Evolutionary conservation across 177 flowering plant species (phyloP), one percentile per base, ranked within the genome.

Genomic region (Vitis hybrid): DNA sequence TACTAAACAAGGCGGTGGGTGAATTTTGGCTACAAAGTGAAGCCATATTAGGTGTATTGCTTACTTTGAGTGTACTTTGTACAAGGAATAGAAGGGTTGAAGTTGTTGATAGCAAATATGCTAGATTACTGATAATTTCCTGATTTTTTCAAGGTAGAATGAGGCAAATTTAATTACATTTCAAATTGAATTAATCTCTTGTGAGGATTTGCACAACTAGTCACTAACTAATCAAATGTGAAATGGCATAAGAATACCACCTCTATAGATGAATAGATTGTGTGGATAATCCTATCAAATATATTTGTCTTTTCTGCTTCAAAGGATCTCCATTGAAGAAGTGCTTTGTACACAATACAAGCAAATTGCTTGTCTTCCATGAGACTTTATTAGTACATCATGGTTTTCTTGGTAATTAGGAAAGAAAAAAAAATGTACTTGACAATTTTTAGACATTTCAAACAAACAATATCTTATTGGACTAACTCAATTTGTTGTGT

Each of bases 251-350:
- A 9, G 47, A 11, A 2, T 67, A 55, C 56, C 81, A 82, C 97
- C 90, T 89, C 92, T 11, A 85, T 72, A 44, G 89, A 83, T 68
- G 86, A 75, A 66, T 84, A 75, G 56, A 92, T 87, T 18, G 88
- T 80, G 55, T 87, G 95, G 71, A 86, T 86, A 62, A 92, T 86
- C 64, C 82, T 81, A 69, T 89, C 96, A 79, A 91, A 91, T 76
- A 91, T 84, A 72, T 71, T 79, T 66, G 92, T 89, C 74, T 87
- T 91, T 22, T 91, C 94, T 78, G 89, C 88, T 75, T 91, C 96
- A 79, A 89, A 91, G 60, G 94, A 84, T 81, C 92, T 81, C 96
- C 92, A 91, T 20, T 87, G 92, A 72, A 91, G 80, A 73, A 91
- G 89, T 72, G 85, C 76, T 77, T 82, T 89, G 72, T 84, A 89